Evolutionary conservation across 768 basidiomycete species (phyloP).

Genomic region (Boletus barrowsii): DNA sequence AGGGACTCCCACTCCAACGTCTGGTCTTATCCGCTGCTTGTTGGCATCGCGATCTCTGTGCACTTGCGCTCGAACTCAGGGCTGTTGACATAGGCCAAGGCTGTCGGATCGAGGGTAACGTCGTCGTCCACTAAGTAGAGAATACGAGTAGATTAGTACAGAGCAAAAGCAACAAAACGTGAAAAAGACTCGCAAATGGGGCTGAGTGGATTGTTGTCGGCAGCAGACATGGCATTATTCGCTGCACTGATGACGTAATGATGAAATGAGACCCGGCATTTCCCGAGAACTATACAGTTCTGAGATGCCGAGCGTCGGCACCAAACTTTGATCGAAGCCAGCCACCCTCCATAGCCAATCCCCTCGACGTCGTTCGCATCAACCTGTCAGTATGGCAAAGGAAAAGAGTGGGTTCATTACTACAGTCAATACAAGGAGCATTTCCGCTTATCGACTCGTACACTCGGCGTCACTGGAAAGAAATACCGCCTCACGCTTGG

Average conservation of each 20-base stretch:
- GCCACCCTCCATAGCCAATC: background rate
- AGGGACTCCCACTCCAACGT: constrained; percentile 15
- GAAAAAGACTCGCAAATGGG: too few relatives aligned
- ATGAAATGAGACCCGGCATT: background rate
- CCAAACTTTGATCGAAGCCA: constrained; percentile 18
- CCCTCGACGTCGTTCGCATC: constrained; percentile 6
- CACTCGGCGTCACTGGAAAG: constrained; percentile 75
- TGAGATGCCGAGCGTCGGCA: constrained; percentile 19
- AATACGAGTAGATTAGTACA: too few relatives aligned
- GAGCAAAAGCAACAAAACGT: too few relatives aligned
- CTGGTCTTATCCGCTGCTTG: background rate
- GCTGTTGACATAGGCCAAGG: too few relatives aligned
- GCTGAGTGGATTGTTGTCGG: too few relatives aligned
- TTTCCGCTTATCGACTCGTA: constrained; percentile 2
- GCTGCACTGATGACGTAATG: too few relatives aligned
- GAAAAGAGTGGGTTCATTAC: constrained; percentile 15
- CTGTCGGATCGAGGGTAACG: too few relatives aligned
- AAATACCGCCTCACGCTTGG: constrained; percentile 95
- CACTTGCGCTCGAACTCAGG: too few relatives aligned
- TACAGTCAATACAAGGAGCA: background rate
- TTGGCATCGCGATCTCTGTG: constrained; percentile 38
- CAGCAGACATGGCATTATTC: too few relatives aligned
- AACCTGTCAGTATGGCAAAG: constrained; percentile 21
- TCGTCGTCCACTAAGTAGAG: too few relatives aligned
- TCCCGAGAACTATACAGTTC: constrained; percentile 19